These are phyloP conservation scores for Mucor sp. DNA, from an alignment of 371 early-diverging fungal species.

Conservation along the genomic window DNA sequence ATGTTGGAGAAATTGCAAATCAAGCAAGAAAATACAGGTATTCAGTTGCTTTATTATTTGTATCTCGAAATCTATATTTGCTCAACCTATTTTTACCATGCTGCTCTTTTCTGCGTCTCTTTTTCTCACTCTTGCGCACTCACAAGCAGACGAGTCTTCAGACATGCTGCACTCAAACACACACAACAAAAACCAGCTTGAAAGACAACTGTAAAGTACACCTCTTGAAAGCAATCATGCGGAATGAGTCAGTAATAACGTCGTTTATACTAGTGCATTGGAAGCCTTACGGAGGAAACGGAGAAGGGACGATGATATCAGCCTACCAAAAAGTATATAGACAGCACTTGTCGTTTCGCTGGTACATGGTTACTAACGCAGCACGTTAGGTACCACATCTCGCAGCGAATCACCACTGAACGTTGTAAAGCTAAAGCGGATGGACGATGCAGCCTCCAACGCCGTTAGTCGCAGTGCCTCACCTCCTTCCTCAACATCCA, in stretches of 20 bases:
- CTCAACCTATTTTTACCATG: background rate
- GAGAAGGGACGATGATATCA: constrained; percentile 23
- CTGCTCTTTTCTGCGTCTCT: background rate
- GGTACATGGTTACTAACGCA: background rate
- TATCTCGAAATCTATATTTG: background rate
- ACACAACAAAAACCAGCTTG: constrained; percentile 20
- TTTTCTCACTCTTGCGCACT: background rate
- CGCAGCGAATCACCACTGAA: constrained; percentile 32
- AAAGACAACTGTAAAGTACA: constrained; percentile 23
- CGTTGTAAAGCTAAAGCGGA: constrained; percentile 28
- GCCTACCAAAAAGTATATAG: constrained; percentile 19
- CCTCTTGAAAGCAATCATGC: background rate
- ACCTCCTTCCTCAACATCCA: constrained; percentile 14
- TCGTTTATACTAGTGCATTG: constrained; percentile 16
- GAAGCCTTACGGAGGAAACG: constrained; percentile 23
- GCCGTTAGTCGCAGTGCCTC: constrained; percentile 19
- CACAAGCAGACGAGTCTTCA: constrained; percentile 14
- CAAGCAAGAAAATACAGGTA: constrained; percentile 16
- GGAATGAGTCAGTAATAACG: background rate
- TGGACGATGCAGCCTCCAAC: constrained; percentile 14
- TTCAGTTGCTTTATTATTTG: background rate
- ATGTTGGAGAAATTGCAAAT: constrained; percentile 16
- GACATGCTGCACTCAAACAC: constrained; percentile 21
- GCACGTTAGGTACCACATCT: background rate
- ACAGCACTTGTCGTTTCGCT: background rate